Evolutionary conservation across 331 rosid genomes (phyloP).

Genomic region (Stylosanthes scabra): DNA sequence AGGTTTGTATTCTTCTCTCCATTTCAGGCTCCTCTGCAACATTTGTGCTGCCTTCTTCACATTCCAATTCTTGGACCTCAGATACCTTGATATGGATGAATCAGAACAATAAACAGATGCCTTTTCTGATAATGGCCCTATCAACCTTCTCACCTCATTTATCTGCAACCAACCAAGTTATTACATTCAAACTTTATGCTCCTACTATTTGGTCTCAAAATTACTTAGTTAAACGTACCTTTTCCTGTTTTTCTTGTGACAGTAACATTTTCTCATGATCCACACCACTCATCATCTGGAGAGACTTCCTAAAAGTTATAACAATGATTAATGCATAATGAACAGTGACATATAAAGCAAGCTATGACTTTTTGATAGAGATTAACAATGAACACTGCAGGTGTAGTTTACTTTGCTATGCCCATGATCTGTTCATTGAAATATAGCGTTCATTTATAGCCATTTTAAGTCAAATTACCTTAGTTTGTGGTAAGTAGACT

Average conservation of each 20-base stretch:
- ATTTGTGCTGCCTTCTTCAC: slow-evolving; percentile 84
- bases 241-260: slow-evolving; percentile 65
- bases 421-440: slow-evolving; percentile 13
- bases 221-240: slow-evolving; percentile 51
- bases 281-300: slow-evolving; percentile 62
- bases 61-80: slow-evolving; percentile 79
- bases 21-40: slow-evolving; percentile 77
- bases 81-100: slow-evolving; percentile 71
- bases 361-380: no score
- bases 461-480: slow-evolving; percentile 3
- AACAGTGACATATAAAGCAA: no score
- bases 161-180: slow-evolving; percentile 57
- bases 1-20: slow-evolving; percentile 87
- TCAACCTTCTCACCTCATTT: slow-evolving; percentile 66
- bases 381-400: slow-evolving; percentile 30
- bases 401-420: neutral
- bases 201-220: no score
- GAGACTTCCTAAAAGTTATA: slow-evolving; percentile 37
- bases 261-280: slow-evolving; percentile 43
- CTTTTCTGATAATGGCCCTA: slow-evolving; percentile 69
- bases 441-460: slow-evolving; percentile 15
- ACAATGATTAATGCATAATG: no score
- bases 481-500: neutral
- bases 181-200: neutral
- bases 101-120: slow-evolving; percentile 76